Percentiles rank a stretch among this genome's conserved stretches.
Conservation (phyloP, 106 monocot genomes). For the Vanilla planifolia region DNA sequence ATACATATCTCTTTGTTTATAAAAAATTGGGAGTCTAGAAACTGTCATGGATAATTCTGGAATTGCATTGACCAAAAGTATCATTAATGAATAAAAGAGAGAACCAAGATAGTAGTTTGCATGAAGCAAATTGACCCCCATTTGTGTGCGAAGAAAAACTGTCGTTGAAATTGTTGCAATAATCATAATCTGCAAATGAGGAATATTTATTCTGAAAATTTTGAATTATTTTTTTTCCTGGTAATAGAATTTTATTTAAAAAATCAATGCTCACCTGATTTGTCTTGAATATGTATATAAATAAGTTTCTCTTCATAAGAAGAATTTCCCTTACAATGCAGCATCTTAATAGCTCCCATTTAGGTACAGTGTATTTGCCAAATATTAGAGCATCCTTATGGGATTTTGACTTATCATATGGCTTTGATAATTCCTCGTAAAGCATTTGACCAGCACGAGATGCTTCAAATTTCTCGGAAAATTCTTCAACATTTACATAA, state of each 20-base stretch:
- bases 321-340: neutral
- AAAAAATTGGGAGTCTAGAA: slow-evolving; percentile 31
- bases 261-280: too few species aligned
- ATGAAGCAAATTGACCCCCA: slow-evolving; percentile 25
- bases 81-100: slow-evolving; percentile 14
- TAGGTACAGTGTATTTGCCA: neutral
- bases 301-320: slow-evolving; percentile 1
- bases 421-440: neutral
- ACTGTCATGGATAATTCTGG: slow-evolving; percentile 34
- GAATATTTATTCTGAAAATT: neutral
- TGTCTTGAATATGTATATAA: neutral
- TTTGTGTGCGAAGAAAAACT: slow-evolving; percentile 21
- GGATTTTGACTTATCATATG: neutral
- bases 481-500: neutral
- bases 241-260: neutral
- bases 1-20: slow-evolving; percentile 39
- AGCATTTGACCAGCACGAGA: neutral
- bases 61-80: slow-evolving; percentile 27
- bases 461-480: neutral
- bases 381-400: neutral
- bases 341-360: slow-evolving; percentile 4
- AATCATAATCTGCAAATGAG: slow-evolving; percentile 16
- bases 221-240: neutral
- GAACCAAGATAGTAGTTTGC: slow-evolving; percentile 34
- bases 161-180: slow-evolving; percentile 26